Evolutionary conservation across 2,329 filamentous ascomycete genomes (phyloP), one percentile per base, ranked within the genome.

Genomic region (Fusarium sp.): DNA sequence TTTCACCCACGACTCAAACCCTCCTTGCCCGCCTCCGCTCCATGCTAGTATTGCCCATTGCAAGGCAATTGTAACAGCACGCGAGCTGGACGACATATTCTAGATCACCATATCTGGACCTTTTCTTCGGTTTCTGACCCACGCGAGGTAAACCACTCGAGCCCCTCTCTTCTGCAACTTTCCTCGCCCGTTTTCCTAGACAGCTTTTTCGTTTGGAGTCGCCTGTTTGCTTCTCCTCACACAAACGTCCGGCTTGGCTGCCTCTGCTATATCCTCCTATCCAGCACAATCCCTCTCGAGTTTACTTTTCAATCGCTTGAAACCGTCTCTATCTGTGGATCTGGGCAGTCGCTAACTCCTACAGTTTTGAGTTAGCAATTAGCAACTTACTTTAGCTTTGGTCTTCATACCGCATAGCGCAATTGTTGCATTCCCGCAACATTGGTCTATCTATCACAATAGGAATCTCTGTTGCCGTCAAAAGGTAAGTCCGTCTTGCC

Each of bases 1-100:
- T 76, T 72, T 63, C 69, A 46, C 66, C 64, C 70, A 59, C 68
- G 68, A 72, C 68, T 66, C 70, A 66, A 72, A 63, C 62, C 57
- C 68, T 71, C 69, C 66, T 67, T 67, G 63, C 65, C 58, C 65
- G 50, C 71, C 68, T 71, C 72, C 72, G 73, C 75, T 75, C 73
- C 76, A 77, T 80, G 76, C 75, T 71, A 71, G 73, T 75, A 74
- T 74, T 75, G 79, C 77, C 76, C 78, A 79, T 80, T 80, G 75
- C 75, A 78, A 80, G 78, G 79, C 79, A 80, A 76, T 79, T 75
- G 70, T 79, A 77, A 73, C 75, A 75, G 75, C 71, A 72, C 74
- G 47, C 72, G 77, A 80, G 78, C 79, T 80, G 78, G 78, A 77
- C 71, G 76, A 74, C 71, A 73, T 74, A 70, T 66, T 71, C 72